Evolutionary conservation across 768 basidiomycete genomes (phyloP).

Genomic region (Kwoniella pini): DNA sequence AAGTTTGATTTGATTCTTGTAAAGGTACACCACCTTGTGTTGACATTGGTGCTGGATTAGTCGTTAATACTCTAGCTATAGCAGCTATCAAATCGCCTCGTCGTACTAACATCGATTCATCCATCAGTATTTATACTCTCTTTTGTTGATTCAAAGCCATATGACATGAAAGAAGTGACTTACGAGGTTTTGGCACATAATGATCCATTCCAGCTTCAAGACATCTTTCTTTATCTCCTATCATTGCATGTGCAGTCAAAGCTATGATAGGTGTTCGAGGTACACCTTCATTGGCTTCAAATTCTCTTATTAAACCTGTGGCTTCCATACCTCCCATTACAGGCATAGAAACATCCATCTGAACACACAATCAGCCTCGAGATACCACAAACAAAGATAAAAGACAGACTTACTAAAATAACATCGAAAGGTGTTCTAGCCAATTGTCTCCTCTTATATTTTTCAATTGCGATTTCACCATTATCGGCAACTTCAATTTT

Average conservation of each 20-base stretch:
- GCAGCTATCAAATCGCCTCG: constrained; percentile 51
- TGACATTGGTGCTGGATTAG: constrained; percentile 1
- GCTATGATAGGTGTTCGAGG: constrained; percentile 88
- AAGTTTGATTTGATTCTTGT: constrained; percentile 2
- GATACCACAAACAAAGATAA: too few relatives aligned
- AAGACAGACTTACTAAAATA: constrained; percentile 68
- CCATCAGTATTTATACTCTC: too few relatives aligned
- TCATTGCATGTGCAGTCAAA: constrained; percentile 88
- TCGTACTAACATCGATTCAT: too few relatives aligned
- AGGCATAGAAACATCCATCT: constrained; percentile 89
- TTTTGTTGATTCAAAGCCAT: too few relatives aligned
- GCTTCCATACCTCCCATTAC: constrained; percentile 97
- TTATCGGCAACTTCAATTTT: constrained; percentile 97
- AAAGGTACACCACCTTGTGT: constrained; percentile 2
- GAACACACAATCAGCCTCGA: neutral
- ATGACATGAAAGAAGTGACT: too few relatives aligned
- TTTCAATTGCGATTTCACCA: constrained; percentile 86
- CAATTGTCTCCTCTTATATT: constrained; percentile 59
- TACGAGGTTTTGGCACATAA: constrained; percentile 17
- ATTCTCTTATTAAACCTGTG: constrained; percentile 83
- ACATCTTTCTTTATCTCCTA: constrained; percentile 55
- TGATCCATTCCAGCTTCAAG: constrained; percentile 49
- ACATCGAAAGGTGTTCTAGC: constrained; percentile 81
- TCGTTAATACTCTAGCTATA: constrained; percentile 46
- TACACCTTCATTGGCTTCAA: constrained; percentile 72